These are phyloP conservation scores for Coffea canephora DNA, from an alignment of 257 asterid genomes.

Conservation along the genomic window DNA sequence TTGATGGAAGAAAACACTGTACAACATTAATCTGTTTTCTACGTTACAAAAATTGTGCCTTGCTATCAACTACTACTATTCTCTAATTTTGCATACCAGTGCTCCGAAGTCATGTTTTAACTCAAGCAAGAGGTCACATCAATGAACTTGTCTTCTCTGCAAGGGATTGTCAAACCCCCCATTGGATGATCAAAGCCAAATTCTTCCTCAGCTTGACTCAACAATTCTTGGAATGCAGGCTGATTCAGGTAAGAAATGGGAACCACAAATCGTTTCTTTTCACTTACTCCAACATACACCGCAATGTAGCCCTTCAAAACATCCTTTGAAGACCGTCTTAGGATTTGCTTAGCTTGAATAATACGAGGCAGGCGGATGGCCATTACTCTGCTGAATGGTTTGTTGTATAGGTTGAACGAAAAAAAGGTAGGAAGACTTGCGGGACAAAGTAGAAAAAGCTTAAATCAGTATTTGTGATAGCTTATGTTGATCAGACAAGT, in stretches of 20 bases:
- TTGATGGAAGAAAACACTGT: neutral
- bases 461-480: neutral
- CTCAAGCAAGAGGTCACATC: constrained; percentile 33
- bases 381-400: constrained; percentile 9
- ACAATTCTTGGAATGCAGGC: constrained; percentile 40
- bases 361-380: constrained; percentile 22
- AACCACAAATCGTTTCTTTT: constrained; percentile 39
- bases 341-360: constrained; percentile 18
- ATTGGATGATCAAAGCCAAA: constrained; percentile 55
- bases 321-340: constrained; percentile 16
- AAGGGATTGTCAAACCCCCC: constrained; percentile 55
- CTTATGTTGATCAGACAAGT: neutral
- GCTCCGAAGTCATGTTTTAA: neutral
- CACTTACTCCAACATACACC: constrained; percentile 27
- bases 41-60: constrained; percentile 1
- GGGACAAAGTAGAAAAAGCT: neutral
- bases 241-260: constrained; percentile 47
- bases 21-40: neutral
- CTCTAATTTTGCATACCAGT: neutral
- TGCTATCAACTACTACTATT: neutral
- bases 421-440: neutral
- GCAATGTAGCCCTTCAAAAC: constrained; percentile 19
- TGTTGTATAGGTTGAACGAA: neutral
- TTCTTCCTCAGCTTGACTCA: constrained; percentile 46
- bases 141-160: constrained; percentile 40